Evolutionary conservation across 1,139 yeast genomes (phyloP).

Genomic region (Yamadazyma kanchanaburiensis): DNA sequence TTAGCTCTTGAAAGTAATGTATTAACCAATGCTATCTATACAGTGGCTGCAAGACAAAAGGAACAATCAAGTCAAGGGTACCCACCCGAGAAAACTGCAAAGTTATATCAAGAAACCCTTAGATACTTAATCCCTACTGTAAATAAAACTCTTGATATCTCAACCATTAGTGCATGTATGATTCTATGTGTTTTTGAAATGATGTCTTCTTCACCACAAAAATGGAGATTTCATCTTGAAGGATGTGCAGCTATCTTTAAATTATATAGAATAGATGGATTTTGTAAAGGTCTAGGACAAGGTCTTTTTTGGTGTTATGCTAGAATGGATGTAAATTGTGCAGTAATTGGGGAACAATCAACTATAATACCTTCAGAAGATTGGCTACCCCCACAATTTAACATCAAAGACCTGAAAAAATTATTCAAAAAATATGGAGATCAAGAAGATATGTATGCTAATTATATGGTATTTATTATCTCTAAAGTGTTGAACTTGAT

Average conservation of each 20-base stretch:
- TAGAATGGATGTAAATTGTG: slow-evolving; percentile 35
- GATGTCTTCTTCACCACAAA: slow-evolving; percentile 29
- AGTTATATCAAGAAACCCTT: slow-evolving; percentile 22
- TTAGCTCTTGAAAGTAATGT: slow-evolving; percentile 18
- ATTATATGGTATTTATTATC: slow-evolving; percentile 34
- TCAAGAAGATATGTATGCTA: slow-evolving; percentile 36
- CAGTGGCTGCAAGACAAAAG: slow-evolving; percentile 26
- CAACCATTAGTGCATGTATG: slow-evolving; percentile 24
- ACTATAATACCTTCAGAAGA: slow-evolving; percentile 27
- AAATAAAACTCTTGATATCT: slow-evolving; percentile 17
- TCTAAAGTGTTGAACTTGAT: slow-evolving; percentile 31
- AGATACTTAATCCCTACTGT: slow-evolving; percentile 26
- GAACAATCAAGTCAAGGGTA: slow-evolving; percentile 18
- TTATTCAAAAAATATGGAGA: slow-evolving; percentile 17
- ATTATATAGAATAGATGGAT: slow-evolving; percentile 33
- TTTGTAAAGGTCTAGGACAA: slow-evolving; percentile 24
- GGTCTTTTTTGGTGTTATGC: slow-evolving; percentile 38
- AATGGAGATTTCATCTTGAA: slow-evolving; percentile 34
- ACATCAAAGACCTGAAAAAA: slow-evolving; percentile 18
- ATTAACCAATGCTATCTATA: slow-evolving; percentile 22
- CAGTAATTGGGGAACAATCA: slow-evolving; percentile 29
- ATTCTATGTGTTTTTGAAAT: slow-evolving; percentile 31
- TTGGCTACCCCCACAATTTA: slow-evolving; percentile 29
- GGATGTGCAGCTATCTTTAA: slow-evolving; percentile 36
- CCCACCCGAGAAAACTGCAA: slow-evolving; percentile 15